Conservation (phyloP, 192 early-diverging fungal species). For the Backusella liffmaniae region DNA sequence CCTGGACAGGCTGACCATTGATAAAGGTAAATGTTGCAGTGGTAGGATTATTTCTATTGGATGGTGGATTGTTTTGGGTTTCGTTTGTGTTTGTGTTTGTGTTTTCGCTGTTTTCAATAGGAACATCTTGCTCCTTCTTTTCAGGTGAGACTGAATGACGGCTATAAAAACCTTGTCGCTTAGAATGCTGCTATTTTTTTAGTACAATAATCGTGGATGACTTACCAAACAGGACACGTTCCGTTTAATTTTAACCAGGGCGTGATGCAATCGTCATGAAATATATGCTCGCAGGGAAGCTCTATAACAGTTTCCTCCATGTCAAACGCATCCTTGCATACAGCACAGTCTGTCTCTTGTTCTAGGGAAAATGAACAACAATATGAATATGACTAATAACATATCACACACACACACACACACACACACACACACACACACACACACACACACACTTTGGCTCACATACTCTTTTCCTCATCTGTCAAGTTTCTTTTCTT, state of each 20-base stretch:
- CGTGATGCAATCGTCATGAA: conserved; percentile 86
- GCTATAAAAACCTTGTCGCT: background rate
- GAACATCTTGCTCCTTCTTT: background rate
- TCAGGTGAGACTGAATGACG: conserved; percentile 24
- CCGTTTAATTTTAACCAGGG: conserved; percentile 94
- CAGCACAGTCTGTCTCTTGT: conserved; percentile 72
- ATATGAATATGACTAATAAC: background rate
- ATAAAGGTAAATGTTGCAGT: background rate
- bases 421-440: too few species aligned
- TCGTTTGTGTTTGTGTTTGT: background rate
- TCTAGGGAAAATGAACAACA: conserved; percentile 22
- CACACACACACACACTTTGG: background rate
- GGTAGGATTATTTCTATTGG: background rate
- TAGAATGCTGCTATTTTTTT: background rate
- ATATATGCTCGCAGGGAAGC: conserved; percentile 86
- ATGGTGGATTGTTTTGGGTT: background rate
- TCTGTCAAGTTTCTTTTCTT: conserved; percentile 49
- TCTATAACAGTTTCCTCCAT: conserved; percentile 60
- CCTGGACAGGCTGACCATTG: background rate
- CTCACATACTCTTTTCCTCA: conserved; percentile 43
- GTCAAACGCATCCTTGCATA: conserved; percentile 90
- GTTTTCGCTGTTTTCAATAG: background rate
- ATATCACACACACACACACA: too few species aligned
- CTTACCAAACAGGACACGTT: conserved; percentile 89
- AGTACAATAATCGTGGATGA: background rate